phyloP scores from a whole-genome alignment of 768 basidiomycete species.

The Scleroderma bovista region DNA sequence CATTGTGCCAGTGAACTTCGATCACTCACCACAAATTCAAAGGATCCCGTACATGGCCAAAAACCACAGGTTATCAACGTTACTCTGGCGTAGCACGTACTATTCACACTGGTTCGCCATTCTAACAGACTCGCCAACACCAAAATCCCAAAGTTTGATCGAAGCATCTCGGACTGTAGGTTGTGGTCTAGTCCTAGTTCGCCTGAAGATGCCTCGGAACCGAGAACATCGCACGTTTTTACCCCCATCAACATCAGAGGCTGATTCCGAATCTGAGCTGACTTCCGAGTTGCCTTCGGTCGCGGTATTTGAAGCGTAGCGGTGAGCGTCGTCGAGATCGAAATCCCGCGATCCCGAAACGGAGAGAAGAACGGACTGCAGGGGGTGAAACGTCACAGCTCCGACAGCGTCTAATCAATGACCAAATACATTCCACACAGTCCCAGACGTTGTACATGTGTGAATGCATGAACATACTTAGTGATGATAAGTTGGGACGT shows the following conservation, averaged over 20 bases:
- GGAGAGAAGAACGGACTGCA: slow-evolving; percentile 51
- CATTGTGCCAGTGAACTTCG: too few relatives aligned
- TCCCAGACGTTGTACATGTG: neutral
- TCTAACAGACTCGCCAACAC: neutral
- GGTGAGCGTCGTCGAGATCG: slow-evolving; percentile 9
- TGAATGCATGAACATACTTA: neutral
- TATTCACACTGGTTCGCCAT: too few relatives aligned
- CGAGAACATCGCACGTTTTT: neutral
- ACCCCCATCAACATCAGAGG: neutral
- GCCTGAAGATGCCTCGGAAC: neutral
- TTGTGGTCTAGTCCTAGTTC: slow-evolving; percentile 8
- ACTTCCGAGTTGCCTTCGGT: slow-evolving; percentile 9
- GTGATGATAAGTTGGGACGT: slow-evolving; percentile 5
- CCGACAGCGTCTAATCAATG: slow-evolving; percentile 59
- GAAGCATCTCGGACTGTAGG: slow-evolving; percentile 23
- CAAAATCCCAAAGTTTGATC: slow-evolving; percentile 23
- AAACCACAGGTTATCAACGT: too few relatives aligned
- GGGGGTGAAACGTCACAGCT: slow-evolving; percentile 69
- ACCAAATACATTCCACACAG: neutral
- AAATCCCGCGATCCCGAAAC: slow-evolving; percentile 80
- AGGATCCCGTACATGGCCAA: too few relatives aligned
- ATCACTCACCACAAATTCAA: too few relatives aligned
- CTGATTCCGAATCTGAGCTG: slow-evolving; percentile 8
- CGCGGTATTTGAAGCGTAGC: neutral
- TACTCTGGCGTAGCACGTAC: too few relatives aligned